Conservation (phyloP, 306 rosid genomes). For the Senna tora region DNA sequence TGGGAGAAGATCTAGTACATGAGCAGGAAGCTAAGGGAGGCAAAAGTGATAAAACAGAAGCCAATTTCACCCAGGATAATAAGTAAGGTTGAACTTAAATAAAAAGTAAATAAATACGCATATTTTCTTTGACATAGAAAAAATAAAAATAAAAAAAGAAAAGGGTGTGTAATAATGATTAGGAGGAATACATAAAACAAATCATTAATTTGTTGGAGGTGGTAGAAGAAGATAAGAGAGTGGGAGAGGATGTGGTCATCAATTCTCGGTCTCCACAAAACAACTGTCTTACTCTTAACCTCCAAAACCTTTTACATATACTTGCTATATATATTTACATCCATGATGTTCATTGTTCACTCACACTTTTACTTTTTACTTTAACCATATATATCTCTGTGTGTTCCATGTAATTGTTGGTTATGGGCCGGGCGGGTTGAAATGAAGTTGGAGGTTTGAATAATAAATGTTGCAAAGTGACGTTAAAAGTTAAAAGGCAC, state of each 20-base stretch:
- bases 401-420: no score
- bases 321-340: conserved; percentile 45
- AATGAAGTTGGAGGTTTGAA: no score
- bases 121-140: background rate
- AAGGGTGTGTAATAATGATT: background rate
- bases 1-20: conserved; percentile 39
- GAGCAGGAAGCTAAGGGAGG: background rate
- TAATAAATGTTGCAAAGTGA: no score
- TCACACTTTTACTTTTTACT: conserved; percentile 1
- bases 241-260: conserved; percentile 80
- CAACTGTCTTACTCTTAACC: conserved; percentile 51
- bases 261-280: conserved; percentile 62
- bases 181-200: background rate
- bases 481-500: no score
- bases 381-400: conserved; percentile 25
- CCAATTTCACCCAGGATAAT: conserved; percentile 34
- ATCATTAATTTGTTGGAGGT: conserved; percentile 13
- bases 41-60: conserved; percentile 9
- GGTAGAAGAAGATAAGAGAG: conserved; percentile 39
- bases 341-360: background rate
- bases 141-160: no score
- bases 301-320: conserved; percentile 38
- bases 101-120: conserved; percentile 5
- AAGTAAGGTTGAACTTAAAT: conserved; percentile 33
- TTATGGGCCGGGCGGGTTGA: no score